Percentiles rank a stretch among this genome's conserved stretches.
These are phyloP conservation scores for Russula sp. DNA, from an alignment of 768 basidiomycete species.

Conservation along the genomic window DNA sequence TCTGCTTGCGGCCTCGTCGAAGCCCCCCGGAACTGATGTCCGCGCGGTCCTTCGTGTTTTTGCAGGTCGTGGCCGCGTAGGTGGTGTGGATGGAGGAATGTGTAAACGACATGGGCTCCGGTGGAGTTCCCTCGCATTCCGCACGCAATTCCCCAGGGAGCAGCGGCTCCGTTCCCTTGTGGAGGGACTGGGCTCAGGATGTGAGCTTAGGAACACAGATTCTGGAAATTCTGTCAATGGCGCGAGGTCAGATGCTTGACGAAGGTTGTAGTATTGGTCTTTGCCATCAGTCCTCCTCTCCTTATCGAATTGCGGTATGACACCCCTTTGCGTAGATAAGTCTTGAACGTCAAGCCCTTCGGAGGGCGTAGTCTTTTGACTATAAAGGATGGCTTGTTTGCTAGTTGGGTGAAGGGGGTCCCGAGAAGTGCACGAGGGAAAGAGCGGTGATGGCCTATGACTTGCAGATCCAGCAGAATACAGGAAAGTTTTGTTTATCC, in stretches of 20 bases:
- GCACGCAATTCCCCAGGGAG: slow-evolving; percentile 16
- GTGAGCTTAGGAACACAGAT: slow-evolving; percentile 8
- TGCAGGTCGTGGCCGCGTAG: slow-evolving; percentile 9
- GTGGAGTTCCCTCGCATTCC: background rate
- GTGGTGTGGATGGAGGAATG: slow-evolving; percentile 21
- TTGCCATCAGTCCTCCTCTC: slow-evolving; percentile 2
- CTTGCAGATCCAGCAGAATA: slow-evolving; percentile 3
- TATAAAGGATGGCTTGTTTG: background rate
- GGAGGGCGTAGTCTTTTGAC: background rate
- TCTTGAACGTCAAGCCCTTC: background rate
- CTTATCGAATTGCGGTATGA: background rate
- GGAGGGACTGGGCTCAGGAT: background rate
- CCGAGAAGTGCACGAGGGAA: background rate
- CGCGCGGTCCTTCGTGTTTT: slow-evolving; percentile 17
- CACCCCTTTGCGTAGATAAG: background rate
- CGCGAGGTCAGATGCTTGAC: background rate
- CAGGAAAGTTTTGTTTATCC: slow-evolving; percentile 1
- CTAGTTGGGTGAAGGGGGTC: background rate
- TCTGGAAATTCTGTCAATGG: slow-evolving; percentile 17
- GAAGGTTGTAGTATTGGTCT: background rate
- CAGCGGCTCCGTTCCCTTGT: slow-evolving; percentile 13
- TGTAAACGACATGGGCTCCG: background rate
- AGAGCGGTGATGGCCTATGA: slow-evolving; percentile 10
- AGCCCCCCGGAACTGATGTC: slow-evolving; percentile 15
- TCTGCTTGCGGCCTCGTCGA: slow-evolving; percentile 18